phyloP scores from a whole-genome alignment of 805 yeast species.

The Kodamaea neixiangensis region DNA sequence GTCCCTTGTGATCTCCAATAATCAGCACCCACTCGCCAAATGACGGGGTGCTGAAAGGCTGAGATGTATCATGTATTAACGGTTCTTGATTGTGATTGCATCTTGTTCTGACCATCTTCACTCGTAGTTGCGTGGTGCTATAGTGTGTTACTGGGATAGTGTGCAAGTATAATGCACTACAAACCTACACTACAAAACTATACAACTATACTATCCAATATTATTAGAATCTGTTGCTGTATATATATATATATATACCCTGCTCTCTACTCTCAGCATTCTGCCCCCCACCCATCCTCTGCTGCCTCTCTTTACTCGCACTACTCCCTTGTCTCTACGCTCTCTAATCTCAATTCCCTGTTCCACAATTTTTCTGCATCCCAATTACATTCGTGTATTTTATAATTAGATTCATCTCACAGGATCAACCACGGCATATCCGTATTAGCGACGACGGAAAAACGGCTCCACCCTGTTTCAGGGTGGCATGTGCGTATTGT shows the following conservation, averaged over 20 bases:
- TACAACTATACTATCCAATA: too few species aligned
- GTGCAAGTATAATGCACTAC: too few species aligned
- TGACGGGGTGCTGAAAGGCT: slow-evolving; percentile 2
- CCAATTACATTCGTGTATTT: too few species aligned
- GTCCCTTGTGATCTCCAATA: not conserved
- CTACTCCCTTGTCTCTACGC: too few species aligned
- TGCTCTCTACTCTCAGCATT: not conserved
- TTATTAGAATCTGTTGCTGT: too few species aligned
- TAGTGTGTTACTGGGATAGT: too few species aligned
- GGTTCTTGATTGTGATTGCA: not conserved
- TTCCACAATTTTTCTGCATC: too few species aligned
- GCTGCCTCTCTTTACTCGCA: too few species aligned
- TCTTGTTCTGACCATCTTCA: not conserved
- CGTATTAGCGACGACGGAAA: not conserved
- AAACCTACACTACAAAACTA: too few species aligned
- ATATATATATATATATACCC: too few species aligned
- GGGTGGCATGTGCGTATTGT: not conserved
- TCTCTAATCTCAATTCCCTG: too few species aligned
- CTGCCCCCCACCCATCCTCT: not conserved
- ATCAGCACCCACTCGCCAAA: not conserved
- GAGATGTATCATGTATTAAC: slow-evolving; percentile 1
- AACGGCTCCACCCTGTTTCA: not conserved
- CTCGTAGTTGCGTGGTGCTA: too few species aligned
- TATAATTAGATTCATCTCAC: not conserved
- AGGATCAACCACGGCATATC: not conserved